Evolutionary conservation across 1,284 basidiomycete species (phyloP), one percentile per base, ranked within the genome.

Genomic region (Trichosporon sp.): DNA sequence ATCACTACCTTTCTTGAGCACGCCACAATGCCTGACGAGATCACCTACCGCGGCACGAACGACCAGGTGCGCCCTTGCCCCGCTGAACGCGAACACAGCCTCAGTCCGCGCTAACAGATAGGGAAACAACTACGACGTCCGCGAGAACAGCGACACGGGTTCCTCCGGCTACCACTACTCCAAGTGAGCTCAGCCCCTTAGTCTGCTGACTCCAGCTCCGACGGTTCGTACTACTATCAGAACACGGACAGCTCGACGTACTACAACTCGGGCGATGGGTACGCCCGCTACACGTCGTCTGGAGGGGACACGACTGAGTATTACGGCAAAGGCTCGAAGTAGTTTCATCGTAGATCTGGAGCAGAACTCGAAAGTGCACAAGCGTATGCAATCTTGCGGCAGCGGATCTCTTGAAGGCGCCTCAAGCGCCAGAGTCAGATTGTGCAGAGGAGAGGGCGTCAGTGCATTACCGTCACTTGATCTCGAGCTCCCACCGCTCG

Each of bases 231-330:
- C 80, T 89, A 88, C 73, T 89, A 89, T 79, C 75, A 72, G 68
- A 89, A 89, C 82, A 83, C 87, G 35, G 83, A 89, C 66, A 87
- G 87, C 0, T 89, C 87, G 0, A 88, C 83, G 2, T 89, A 89
- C 74, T 86, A 88, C 75, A 86, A 88, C 76, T 83, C 53, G 47
- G 87, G 86, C 0, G 67, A 21, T 7, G 88, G 88, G 0, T 80
- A 83, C 69, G 79, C 86, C n/a, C 79, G 85, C 71, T 88, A 89
- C 77, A 88, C 87, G 1, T 81, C 87, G 5, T 84, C 87, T 9
- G 82, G 79, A 25, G 87, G 87, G 76, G 82, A 81, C 35, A 69
- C 69, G 7, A 73, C 63, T 44, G 34, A 69, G 67, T 73, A 68
- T 35, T 72, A 74, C 67, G 44, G 34, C 47, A 53, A 58, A n/a